Conservation (phyloP, 768 basidiomycete species). For the Antrodiella citrinella region DNA sequence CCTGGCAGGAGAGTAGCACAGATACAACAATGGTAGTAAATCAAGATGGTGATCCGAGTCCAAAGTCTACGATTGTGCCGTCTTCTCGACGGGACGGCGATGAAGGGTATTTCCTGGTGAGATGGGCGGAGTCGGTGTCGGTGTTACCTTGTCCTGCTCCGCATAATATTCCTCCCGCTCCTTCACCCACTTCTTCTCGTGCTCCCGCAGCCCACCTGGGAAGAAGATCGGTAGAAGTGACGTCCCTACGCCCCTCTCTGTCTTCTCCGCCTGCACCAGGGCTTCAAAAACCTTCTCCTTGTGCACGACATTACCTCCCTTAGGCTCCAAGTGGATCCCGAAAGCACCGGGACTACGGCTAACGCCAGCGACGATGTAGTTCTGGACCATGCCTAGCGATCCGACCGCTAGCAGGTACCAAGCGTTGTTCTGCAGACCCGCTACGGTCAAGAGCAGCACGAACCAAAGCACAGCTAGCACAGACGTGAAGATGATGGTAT, state of each 20-base stretch:
- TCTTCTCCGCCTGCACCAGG: background rate
- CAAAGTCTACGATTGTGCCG: no score
- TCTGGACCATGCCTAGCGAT: conserved; percentile 21
- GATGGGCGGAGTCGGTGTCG: no score
- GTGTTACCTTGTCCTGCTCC: no score
- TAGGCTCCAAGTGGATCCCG: conserved; percentile 16
- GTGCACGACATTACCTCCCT: background rate
- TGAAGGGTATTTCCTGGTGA: no score
- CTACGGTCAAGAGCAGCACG: conserved; percentile 19
- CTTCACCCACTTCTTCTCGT: background rate
- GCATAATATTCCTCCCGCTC: background rate
- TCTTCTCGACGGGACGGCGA: no score
- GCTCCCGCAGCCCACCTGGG: background rate
- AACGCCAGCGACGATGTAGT: conserved; percentile 18
- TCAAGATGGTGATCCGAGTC: no score
- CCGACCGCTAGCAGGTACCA: conserved; percentile 20
- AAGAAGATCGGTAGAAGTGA: background rate
- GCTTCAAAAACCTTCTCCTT: background rate
- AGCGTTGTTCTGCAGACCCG: conserved; percentile 13
- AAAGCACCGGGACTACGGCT: conserved; percentile 14
- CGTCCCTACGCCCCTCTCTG: background rate
- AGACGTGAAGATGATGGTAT: background rate
- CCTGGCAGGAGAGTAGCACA: no score
- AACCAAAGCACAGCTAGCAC: conserved; percentile 17
- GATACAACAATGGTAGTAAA: no score